Evolutionary conservation across 1,139 yeast species (phyloP).

Genomic region (Citeromyces hawaiiensis): DNA sequence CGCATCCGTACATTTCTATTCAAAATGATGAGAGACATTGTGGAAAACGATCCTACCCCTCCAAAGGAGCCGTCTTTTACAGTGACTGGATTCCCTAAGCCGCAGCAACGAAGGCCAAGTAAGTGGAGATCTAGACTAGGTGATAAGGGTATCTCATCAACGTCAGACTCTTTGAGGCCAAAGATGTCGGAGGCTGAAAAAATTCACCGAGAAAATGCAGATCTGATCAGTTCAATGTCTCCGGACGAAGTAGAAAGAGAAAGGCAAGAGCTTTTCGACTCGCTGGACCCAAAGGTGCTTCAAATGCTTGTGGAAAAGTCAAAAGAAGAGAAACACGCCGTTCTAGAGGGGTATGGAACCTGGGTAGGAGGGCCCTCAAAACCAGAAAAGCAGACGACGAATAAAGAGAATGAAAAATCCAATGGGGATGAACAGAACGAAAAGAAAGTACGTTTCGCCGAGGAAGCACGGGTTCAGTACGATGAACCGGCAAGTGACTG

Average conservation of each 20-base stretch:
- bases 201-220: slow-evolving; percentile 67
- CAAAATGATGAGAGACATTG: slow-evolving; percentile 50
- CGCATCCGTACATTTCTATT: not conserved
- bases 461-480: slow-evolving; percentile 28
- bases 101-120: slow-evolving; percentile 19
- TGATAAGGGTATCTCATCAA: slow-evolving; percentile 16
- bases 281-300: slow-evolving; percentile 58
- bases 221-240: slow-evolving; percentile 48
- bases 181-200: slow-evolving; percentile 45
- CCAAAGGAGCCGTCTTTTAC: slow-evolving; percentile 21
- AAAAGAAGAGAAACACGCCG: slow-evolving; percentile 14
- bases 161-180: slow-evolving; percentile 11
- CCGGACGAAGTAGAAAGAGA: slow-evolving; percentile 53
- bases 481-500: slow-evolving; percentile 31
- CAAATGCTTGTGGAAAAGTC: slow-evolving; percentile 27
- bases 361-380: slow-evolving; percentile 41
- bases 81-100: slow-evolving; percentile 30
- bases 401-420: slow-evolving; percentile 16
- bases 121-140: slow-evolving; percentile 25
- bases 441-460: slow-evolving; percentile 23
- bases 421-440: slow-evolving; percentile 16
- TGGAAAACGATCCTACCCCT: slow-evolving; percentile 42
- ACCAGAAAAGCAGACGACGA: not conserved
- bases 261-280: slow-evolving; percentile 48
- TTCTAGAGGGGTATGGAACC: slow-evolving; percentile 55